Percentiles rank a stretch among this genome's conserved stretches.
These are phyloP conservation scores for Xylaria polymorpha DNA, from an alignment of 2,329 filamentous ascomycete species.

Conservation along the genomic window DNA sequence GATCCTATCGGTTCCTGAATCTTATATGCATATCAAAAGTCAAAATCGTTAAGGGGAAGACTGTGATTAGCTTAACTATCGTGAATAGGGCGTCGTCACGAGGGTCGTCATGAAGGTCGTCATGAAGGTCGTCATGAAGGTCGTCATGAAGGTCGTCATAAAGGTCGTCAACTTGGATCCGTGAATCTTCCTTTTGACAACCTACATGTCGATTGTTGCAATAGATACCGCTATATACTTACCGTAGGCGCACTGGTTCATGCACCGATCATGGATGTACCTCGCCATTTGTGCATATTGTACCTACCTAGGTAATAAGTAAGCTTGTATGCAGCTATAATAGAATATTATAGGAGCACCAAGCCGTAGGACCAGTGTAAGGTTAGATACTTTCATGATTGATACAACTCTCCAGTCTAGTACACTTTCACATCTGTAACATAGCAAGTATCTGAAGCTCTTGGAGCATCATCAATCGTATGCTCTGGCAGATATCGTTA, in stretches of 20 bases:
- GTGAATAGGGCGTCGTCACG: no score
- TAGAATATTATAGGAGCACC: background rate
- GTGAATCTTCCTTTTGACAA: no score
- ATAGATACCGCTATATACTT: slow-evolving; percentile 11
- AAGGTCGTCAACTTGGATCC: no score
- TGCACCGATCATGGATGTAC: slow-evolving; percentile 25
- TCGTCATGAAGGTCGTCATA: no score
- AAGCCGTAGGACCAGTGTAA: background rate
- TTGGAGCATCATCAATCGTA: slow-evolving; percentile 10
- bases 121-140: no score
- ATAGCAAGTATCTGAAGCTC: slow-evolving; percentile 13
- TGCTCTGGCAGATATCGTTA: slow-evolving; percentile 13
- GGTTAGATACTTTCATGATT: background rate
- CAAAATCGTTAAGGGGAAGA: background rate
- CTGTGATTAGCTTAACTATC: background rate
- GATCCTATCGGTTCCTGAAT: background rate
- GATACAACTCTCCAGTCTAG: background rate
- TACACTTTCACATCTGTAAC: slow-evolving; percentile 4
- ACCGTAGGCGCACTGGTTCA: slow-evolving; percentile 26
- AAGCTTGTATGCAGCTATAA: slow-evolving; percentile 27
- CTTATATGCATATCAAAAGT: background rate
- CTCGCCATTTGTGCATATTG: slow-evolving; percentile 19
- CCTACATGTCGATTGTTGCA: slow-evolving; percentile 24
- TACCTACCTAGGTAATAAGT: slow-evolving; percentile 21
- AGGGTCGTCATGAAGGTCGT: no score